phyloP scores from a whole-genome alignment of 2,329 filamentous ascomycete species.

The Aspergillus piperis region DNA sequence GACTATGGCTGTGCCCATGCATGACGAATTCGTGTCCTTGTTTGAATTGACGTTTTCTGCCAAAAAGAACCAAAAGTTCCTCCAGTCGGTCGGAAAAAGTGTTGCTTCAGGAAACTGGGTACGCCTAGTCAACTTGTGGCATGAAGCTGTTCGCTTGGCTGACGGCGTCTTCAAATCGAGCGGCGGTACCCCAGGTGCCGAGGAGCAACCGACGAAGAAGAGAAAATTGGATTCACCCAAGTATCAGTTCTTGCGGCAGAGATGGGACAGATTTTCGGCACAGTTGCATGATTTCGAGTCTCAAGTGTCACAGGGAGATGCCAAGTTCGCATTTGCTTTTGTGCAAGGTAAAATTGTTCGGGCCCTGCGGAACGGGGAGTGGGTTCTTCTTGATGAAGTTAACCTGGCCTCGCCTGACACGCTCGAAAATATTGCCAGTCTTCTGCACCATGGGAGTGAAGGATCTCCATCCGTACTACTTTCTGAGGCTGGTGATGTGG shows the following conservation, averaged over 20 bases:
- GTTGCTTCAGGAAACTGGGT: constrained; percentile 83
- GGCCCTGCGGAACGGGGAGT: constrained; percentile 93
- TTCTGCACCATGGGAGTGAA: constrained; percentile 72
- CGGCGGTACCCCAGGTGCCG: constrained; percentile 49
- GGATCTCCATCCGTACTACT: constrained; percentile 80
- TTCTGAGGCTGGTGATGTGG: constrained; percentile 90
- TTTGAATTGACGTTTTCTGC: constrained; percentile 85
- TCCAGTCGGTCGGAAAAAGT: constrained; percentile 76
- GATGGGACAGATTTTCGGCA: constrained; percentile 79
- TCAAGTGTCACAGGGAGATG: constrained; percentile 70
- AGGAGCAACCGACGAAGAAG: constrained; percentile 72
- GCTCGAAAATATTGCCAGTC: constrained; percentile 86
- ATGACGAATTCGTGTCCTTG: constrained; percentile 90
- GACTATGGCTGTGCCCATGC: constrained; percentile 81
- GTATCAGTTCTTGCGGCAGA: constrained; percentile 58
- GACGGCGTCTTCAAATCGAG: constrained; percentile 62
- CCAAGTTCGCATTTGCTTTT: constrained; percentile 90
- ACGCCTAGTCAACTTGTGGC: constrained; percentile 82
- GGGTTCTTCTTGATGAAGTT: constrained; percentile 96
- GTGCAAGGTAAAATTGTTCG: constrained; percentile 95
- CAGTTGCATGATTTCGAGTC: constrained; percentile 77
- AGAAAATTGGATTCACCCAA: constrained; percentile 60
- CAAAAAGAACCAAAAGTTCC: constrained; percentile 83
- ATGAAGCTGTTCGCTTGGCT: constrained; percentile 86
- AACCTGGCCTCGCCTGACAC: constrained; percentile 95